Evolutionary conservation across 352 stramenopile genomes (phyloP), one percentile per base, ranked within the genome.

Genomic region (Globisporangium perplexum): DNA sequence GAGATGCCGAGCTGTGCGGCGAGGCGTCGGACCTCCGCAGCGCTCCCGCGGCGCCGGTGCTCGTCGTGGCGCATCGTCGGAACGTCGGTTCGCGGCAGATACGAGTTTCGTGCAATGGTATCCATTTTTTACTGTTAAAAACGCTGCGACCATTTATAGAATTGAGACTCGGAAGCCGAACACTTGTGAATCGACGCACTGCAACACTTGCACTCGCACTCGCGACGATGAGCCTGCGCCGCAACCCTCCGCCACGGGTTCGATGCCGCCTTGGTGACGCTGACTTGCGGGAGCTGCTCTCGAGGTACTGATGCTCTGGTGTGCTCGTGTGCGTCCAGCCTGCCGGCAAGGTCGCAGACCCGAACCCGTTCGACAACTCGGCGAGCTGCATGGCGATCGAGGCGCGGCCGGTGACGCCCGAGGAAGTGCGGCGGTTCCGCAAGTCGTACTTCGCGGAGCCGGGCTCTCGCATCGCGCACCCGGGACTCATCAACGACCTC

Each of bases 361-460:
- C 51, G 15, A 56, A 67, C 41, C 50, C 60, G 14, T 57, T 62
- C 43, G 82, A 90, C 30, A 77, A 62, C 28, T 69, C 83, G 1
- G 65, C 57, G 22, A 63, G 52, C 18, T 95, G 83, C 46, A 59
- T 93, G 44, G 72, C 54, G 20, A 77, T 90, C 47, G 71, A 81
- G 24, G 35, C 70, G 8, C 83, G 81, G 18, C 85, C 81, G 2
- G 24, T 55, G 7, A 95, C 85, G 18, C 83, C 85, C 0, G 81
- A 93, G 39, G 67, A 89, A 17, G 68, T 91, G 57, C 63, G 76
- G 10, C 83, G 77, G 28, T 93, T 72, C 65, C 80, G 83, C 55
- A 90, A 90, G 65, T 93, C 83, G 50, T 93, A 92, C 64, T 92
- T 93, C 47, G 69, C 69, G 38, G 83, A 91, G 53, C 79, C 85